A percentile compares a stretch with the other conserved stretches of the same genome.
These are phyloP conservation scores for Acanthochlamys bracteata DNA, from an alignment of 106 monocot species.

Conservation along the genomic window DNA sequence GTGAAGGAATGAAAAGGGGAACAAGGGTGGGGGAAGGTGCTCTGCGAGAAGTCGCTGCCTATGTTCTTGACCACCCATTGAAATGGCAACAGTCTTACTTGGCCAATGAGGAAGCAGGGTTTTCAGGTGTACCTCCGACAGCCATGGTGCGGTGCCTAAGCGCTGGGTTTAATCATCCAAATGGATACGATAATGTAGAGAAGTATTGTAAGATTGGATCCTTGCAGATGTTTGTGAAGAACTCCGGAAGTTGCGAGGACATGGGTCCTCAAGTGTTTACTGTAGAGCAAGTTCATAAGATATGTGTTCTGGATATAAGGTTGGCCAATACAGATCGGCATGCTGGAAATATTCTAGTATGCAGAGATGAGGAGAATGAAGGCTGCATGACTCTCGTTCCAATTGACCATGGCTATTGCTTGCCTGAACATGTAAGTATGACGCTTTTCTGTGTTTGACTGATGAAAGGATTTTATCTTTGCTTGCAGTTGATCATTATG, in stretches of 20 bases:
- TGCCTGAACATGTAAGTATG: slow-evolving; percentile 51
- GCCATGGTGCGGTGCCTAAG: slow-evolving; percentile 34
- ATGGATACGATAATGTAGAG: not conserved
- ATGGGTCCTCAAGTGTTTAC: slow-evolving; percentile 56
- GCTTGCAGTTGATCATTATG: no score
- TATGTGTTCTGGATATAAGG: slow-evolving; percentile 47
- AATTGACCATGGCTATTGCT: slow-evolving; percentile 58
- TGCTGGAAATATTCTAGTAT: slow-evolving; percentile 46
- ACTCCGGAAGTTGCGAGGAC: slow-evolving; percentile 51
- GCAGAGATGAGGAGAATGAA: slow-evolving; percentile 18
- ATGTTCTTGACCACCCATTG: slow-evolving; percentile 46
- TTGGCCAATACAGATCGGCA: slow-evolving; percentile 57
- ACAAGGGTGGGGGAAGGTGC: slow-evolving; percentile 59
- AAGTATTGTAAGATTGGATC: slow-evolving; percentile 46
- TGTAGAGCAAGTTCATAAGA: slow-evolving; percentile 51
- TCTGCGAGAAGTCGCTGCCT: slow-evolving; percentile 55
- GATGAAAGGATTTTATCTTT: no score
- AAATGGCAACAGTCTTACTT: slow-evolving; percentile 25
- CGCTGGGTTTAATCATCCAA: slow-evolving; percentile 28
- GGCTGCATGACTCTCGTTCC: slow-evolving; percentile 29
- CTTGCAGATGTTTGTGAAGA: slow-evolving; percentile 54
- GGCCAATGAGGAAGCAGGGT: slow-evolving; percentile 26
- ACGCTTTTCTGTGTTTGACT: no score
- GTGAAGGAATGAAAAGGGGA: slow-evolving; percentile 54
- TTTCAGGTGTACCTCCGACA: slow-evolving; percentile 50